Evolutionary conservation across 2,329 filamentous ascomycete species (phyloP).

Genomic region (Verticillium zaregamsianum): DNA sequence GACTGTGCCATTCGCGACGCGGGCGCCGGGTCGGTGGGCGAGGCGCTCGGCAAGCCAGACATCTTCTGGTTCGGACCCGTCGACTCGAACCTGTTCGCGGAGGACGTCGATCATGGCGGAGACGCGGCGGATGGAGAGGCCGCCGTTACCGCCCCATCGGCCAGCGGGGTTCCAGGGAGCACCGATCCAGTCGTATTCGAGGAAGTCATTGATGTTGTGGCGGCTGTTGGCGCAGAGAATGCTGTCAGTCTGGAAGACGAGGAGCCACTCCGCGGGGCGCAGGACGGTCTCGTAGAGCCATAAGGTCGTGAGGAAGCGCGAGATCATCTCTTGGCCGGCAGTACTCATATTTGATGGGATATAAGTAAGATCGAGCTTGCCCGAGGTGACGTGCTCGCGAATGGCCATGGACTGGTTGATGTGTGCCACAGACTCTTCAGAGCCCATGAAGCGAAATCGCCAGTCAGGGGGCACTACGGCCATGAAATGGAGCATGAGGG

Average conservation of each 20-base stretch:
- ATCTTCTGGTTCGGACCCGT: constrained; percentile 47
- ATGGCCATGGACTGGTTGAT: constrained; percentile 43
- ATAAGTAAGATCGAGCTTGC: constrained; percentile 46
- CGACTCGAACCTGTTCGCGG: constrained; percentile 37
- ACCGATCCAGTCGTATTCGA: constrained; percentile 50
- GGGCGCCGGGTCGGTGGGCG: constrained; percentile 40
- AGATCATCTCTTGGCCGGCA: constrained; percentile 46
- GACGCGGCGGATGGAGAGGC: constrained; percentile 48
- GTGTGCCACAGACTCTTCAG: constrained; percentile 35
- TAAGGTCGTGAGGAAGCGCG: constrained; percentile 45
- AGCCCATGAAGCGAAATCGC: constrained; percentile 54
- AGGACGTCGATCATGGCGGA: constrained; percentile 49
- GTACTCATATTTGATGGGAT: constrained; percentile 50
- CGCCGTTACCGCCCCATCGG: constrained; percentile 46
- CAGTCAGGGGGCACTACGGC: constrained; percentile 50
- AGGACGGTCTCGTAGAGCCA: constrained; percentile 49
- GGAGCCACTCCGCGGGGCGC: constrained; percentile 46
- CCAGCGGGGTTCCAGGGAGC: constrained; percentile 41
- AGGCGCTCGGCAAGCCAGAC: constrained; percentile 52
- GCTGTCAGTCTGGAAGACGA: constrained; percentile 52
- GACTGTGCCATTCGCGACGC: constrained; percentile 47
- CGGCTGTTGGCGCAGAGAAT: constrained; percentile 51
- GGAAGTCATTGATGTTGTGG: constrained; percentile 42
- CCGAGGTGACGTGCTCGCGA: constrained; percentile 33
- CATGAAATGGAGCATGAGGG: constrained; percentile 52